Base-by-base conservation (phyloP, 148 eudicot genomes). In the Nyssa sinensis region DNA sequence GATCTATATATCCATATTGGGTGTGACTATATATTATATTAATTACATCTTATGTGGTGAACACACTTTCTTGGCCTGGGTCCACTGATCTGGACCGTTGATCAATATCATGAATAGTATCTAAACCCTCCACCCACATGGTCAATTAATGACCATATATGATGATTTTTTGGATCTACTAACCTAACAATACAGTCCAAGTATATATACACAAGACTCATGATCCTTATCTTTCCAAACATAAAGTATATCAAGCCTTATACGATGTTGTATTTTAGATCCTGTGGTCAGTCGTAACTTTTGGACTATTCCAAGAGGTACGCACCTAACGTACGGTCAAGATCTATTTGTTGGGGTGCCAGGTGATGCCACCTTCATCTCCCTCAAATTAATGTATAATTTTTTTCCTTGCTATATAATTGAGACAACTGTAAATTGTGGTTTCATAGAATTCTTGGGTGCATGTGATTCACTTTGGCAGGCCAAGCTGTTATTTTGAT, bases 401-500 rank as follows among this genome's bases (percentile, higher is more conserved):
- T 51, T n/a, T 30, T 6, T 23, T 24, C 55, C n/a, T n/a, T n/a
- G n/a, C 7, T 21, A 59, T 10, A 28, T 62, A 11, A 47, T 61
- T 37, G 16, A 78, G 78, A 78, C 82, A 78, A 77, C 77, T 81
- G 78, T 79, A 75, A 51, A 1, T 8, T 44, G 16, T 55, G 78
- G 70, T 69, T 72, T 55, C 80, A 84, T 81, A 81, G 74, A 77
- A 81, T 79, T 80, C 74, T 62, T 79, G 76, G 76, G 81, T 75
- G 87, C 88, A 89, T 89, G 90, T 91, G 91, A 83, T 73, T 77
- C 79, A 80, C 72, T 80, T 82, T 80, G 80, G 67, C 79, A 77
- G 84, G 77, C 86, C 79, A 76, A 76, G 74, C 74, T 69, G 79
- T 57, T 44, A 31, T 23, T 39, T 69, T 66, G 66, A 39, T 41